Conservation (phyloP, 78 protist genomes). For the Guillardia theta region DNA sequence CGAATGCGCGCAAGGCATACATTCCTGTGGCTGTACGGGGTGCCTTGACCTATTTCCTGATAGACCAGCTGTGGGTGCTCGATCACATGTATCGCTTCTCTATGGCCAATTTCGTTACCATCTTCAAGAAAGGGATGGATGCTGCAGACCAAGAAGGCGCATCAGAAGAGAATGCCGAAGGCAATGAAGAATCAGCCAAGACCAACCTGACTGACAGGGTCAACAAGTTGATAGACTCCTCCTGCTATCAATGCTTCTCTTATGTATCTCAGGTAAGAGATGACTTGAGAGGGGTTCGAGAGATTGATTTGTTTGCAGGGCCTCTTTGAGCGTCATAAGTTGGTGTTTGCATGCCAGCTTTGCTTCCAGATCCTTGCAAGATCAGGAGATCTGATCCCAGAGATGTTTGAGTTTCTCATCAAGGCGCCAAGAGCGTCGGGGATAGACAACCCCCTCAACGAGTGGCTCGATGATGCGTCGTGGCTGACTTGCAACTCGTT, state of each 20-base stretch:
- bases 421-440: constrained; percentile 36
- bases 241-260: not conserved
- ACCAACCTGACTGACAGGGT: constrained; percentile 24
- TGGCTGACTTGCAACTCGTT: constrained; percentile 65
- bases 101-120: constrained; percentile 38
- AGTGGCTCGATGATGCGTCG: constrained; percentile 59
- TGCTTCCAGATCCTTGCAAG: constrained; percentile 45
- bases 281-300: no score
- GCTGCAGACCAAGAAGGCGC: constrained; percentile 12
- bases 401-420: constrained; percentile 51
- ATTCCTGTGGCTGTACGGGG: constrained; percentile 80
- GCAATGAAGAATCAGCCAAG: not conserved
- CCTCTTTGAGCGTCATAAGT: constrained; percentile 80
- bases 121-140: constrained; percentile 35
- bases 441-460: not conserved
- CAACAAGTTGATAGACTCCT: constrained; percentile 9
- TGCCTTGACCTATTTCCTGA: constrained; percentile 77
- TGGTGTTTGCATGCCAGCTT: constrained; percentile 57
- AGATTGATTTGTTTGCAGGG: constrained; percentile 64
- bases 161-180: not conserved
- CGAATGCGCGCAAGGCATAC: constrained; percentile 50
- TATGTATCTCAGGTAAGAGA: not conserved
- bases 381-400: not conserved
- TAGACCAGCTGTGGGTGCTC: constrained; percentile 69
- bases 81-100: constrained; percentile 78